phyloP scores from a whole-genome alignment of 164 flowering plant species.

The Umbellularia californica region DNA sequence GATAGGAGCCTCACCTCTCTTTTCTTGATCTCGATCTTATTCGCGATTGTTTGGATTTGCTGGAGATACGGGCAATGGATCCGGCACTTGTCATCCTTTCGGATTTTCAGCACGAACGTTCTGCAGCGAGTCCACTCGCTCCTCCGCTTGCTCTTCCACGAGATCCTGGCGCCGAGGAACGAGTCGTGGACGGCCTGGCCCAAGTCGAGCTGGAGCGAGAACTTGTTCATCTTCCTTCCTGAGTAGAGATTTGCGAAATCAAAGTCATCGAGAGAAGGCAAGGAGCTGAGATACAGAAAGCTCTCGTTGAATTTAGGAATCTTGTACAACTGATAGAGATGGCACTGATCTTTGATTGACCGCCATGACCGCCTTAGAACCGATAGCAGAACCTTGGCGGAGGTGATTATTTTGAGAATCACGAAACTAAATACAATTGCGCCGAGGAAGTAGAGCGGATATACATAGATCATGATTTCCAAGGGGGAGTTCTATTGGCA shows the following conservation, averaged over 20 bases:
- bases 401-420: slow-evolving; percentile 2
- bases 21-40: slow-evolving; percentile 45
- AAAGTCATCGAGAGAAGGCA: slow-evolving; percentile 64
- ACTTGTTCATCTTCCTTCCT: slow-evolving; percentile 47
- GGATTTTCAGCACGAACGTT: slow-evolving; percentile 44
- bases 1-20: slow-evolving; percentile 43
- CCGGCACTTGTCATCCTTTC: slow-evolving; percentile 50
- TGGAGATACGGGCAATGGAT: slow-evolving; percentile 73
- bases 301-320: slow-evolving; percentile 56
- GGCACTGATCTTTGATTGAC: slow-evolving; percentile 32
- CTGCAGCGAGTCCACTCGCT: too few relatives aligned
- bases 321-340: slow-evolving; percentile 50
- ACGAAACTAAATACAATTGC: background rate
- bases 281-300: slow-evolving; percentile 51
- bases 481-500: too few relatives aligned
- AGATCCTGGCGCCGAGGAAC: slow-evolving; percentile 54
- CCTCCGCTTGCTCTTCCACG: slow-evolving; percentile 39
- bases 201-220: too few relatives aligned
- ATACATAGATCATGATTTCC: background rate
- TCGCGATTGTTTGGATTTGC: slow-evolving; percentile 54
- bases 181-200: slow-evolving; percentile 46
- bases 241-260: slow-evolving; percentile 59
- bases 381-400: background rate
- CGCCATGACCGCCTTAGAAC: slow-evolving; percentile 26
- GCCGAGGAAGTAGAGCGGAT: background rate